These are phyloP conservation scores for Coniochaeta prunicola DNA, from an alignment of 2,329 filamentous ascomycete genomes.

Conservation along the genomic window DNA sequence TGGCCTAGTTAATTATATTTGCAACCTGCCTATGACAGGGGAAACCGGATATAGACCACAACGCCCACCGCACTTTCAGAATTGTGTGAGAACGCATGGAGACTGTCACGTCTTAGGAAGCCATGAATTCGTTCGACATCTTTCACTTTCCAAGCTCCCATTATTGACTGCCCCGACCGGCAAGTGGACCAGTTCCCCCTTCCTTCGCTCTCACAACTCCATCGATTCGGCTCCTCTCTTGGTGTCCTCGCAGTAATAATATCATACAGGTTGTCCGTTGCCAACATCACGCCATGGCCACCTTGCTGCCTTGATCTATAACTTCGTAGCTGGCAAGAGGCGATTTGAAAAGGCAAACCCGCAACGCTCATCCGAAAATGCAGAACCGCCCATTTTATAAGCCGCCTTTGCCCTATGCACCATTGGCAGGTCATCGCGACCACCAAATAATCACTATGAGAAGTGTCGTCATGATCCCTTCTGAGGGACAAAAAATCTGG, in stretches of 20 bases:
- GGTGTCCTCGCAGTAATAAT: background rate
- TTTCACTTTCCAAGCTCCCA: background rate
- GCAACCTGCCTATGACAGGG: background rate
- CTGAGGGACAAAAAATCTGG: background rate
- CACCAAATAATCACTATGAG: background rate
- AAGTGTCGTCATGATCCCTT: background rate
- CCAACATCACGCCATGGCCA: background rate
- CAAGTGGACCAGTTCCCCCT: background rate
- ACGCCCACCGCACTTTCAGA: background rate
- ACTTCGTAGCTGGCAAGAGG: background rate
- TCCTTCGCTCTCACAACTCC: background rate
- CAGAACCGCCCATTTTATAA: background rate
- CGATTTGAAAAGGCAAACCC: background rate
- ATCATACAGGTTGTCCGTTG: background rate
- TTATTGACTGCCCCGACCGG: too few relatives aligned
- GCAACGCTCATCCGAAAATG: background rate
- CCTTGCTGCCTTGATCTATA: background rate
- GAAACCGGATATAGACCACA: background rate
- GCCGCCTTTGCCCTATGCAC: background rate
- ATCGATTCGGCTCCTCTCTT: background rate
- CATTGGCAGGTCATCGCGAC: background rate
- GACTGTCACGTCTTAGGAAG: background rate
- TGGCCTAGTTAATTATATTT: background rate
- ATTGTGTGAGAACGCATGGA: background rate
- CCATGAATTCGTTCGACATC: background rate